Percentiles rank a stretch among this genome's conserved stretches.
Conservation (phyloP, 768 basidiomycete species). For the Boletus edulis region DNA sequence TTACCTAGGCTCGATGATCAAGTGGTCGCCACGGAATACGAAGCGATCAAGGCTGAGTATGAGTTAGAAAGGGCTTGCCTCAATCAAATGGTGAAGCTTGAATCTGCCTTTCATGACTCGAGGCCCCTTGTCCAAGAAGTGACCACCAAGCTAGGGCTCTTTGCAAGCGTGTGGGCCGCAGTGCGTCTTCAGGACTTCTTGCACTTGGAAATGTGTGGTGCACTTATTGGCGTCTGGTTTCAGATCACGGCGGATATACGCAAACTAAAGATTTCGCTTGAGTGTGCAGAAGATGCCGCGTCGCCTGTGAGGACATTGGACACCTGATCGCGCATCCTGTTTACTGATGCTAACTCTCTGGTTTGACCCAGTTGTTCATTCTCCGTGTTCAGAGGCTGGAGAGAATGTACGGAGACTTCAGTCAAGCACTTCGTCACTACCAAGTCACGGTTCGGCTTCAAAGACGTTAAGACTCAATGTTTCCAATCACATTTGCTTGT, state of each 20-base stretch:
- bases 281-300: constrained; percentile 6
- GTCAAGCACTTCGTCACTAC: constrained; percentile 21
- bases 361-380: constrained; percentile 10
- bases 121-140: constrained; percentile 21
- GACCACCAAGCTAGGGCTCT: constrained; percentile 15
- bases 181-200: constrained; percentile 1
- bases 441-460: constrained; percentile 17
- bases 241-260: constrained; percentile 21
- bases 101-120: constrained; percentile 8
- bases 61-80: constrained; percentile 12
- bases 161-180: constrained; percentile 19
- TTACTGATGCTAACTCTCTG: background rate
- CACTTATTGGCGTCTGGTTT: background rate
- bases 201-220: background rate
- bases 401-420: constrained; percentile 18
- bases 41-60: constrained; percentile 6
- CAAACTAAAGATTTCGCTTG: constrained; percentile 8
- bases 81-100: constrained; percentile 13
- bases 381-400: constrained; percentile 15
- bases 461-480: too few relatives aligned
- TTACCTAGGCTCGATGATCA: background rate
- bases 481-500: too few relatives aligned
- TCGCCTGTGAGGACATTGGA: constrained; percentile 8
- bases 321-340: too few relatives aligned
- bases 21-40: constrained; percentile 11